Conservation (phyloP, 2,329 filamentous ascomycete genomes). For the Fusarium tanahbumbuense region DNA sequence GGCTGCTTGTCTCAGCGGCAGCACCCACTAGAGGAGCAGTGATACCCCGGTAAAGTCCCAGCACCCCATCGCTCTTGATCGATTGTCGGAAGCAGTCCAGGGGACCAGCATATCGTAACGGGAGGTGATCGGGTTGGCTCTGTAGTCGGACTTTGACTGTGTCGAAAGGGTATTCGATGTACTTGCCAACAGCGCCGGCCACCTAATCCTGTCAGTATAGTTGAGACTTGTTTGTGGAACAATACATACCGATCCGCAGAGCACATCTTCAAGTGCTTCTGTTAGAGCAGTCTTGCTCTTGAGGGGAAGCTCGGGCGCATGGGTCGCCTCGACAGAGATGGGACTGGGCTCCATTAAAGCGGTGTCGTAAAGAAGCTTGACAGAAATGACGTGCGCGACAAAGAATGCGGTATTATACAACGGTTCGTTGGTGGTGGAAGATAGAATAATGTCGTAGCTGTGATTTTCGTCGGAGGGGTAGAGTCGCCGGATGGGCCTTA, state of each 20-base stretch:
- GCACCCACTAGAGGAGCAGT: constrained; percentile 91
- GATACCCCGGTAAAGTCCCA: constrained; percentile 90
- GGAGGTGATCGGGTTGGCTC: constrained; percentile 88
- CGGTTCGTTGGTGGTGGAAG: neutral
- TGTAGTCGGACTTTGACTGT: constrained; percentile 98
- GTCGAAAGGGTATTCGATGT: constrained; percentile 98
- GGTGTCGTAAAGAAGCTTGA: neutral
- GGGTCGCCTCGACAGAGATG: constrained; percentile 45
- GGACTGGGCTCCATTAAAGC: constrained; percentile 49
- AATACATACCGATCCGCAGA: constrained; percentile 82
- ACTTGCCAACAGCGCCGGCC: constrained; percentile 91
- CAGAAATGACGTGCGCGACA: neutral
- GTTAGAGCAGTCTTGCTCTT: constrained; percentile 57
- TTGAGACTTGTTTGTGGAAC: neutral
- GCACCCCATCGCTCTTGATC: constrained; percentile 79
- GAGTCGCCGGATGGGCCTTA: constrained; percentile 6
- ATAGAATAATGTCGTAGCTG: constrained; percentile 12
- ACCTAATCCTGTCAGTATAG: constrained; percentile 58
- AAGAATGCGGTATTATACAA: neutral
- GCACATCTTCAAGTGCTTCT: constrained; percentile 85
- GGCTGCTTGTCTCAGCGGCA: constrained; percentile 88
- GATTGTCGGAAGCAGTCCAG: constrained; percentile 94
- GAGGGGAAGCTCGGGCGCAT: constrained; percentile 45
- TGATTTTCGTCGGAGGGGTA: constrained; percentile 7
- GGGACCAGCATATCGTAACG: constrained; percentile 84